phyloP scores from a whole-genome alignment of 768 basidiomycete species.

The Lactarius sanguifluus region DNA sequence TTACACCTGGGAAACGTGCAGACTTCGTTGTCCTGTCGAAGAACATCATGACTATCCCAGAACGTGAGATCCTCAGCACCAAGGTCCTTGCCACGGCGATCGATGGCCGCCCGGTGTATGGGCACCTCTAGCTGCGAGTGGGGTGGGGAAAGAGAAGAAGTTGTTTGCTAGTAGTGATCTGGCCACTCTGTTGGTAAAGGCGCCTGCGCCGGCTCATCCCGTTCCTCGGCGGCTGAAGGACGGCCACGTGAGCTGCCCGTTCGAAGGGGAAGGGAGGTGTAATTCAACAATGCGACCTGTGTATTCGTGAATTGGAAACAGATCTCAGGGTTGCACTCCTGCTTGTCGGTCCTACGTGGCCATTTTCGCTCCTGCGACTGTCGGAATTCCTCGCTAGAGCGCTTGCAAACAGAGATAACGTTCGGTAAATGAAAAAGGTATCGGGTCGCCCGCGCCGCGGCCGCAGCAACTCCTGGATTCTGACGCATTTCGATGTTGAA shows the following conservation, averaged over 20 bases:
- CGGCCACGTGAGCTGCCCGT: constrained; percentile 2
- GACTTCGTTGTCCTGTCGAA: constrained; percentile 84
- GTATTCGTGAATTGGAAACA: neutral
- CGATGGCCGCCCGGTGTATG: constrained; percentile 61
- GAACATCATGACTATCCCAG: constrained; percentile 72
- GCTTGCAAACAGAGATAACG: constrained; percentile 14
- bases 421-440: neutral
- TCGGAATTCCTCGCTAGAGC: constrained; percentile 3
- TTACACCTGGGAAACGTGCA: constrained; percentile 74
- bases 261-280: constrained; percentile 2
- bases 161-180: constrained; percentile 10
- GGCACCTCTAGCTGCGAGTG: constrained; percentile 35
- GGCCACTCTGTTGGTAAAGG: constrained; percentile 14
- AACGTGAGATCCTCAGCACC: constrained; percentile 60
- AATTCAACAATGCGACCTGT: constrained; percentile 1
- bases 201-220: constrained; percentile 16
- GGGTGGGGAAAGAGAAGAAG: constrained; percentile 4
- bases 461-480: neutral
- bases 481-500: constrained; percentile 17
- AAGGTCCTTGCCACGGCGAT: constrained; percentile 74
- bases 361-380: constrained; percentile 3
- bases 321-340: neutral
- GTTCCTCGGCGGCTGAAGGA: constrained; percentile 8
- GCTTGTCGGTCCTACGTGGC: neutral
- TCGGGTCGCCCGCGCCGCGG: neutral